These are phyloP conservation scores for Allomyces macrogynus DNA, from an alignment of 192 early-diverging fungal species.

Conservation along the genomic window DNA sequence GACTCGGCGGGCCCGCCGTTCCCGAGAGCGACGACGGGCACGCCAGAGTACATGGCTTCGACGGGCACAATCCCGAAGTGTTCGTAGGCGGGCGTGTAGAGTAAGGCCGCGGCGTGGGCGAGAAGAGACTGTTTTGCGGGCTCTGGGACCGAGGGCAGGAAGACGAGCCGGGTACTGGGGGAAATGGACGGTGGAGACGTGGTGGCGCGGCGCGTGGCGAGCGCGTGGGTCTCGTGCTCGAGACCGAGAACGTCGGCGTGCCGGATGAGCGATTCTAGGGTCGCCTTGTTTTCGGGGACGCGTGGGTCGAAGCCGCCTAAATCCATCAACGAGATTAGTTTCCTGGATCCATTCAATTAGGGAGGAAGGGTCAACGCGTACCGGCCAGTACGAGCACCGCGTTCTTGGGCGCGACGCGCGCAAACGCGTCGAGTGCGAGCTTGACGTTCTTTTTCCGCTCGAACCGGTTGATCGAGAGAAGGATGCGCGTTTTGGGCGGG, in stretches of 20 bases:
- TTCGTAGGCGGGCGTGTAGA: constrained; percentile 85
- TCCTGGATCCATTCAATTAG: not conserved
- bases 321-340: not conserved
- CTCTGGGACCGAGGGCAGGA: constrained; percentile 73
- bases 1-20: constrained; percentile 74
- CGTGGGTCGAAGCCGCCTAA: constrained; percentile 68
- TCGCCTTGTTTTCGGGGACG: constrained; percentile 69
- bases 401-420: constrained; percentile 14
- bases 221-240: not conserved
- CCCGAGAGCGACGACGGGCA: constrained; percentile 75
- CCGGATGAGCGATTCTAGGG: constrained; percentile 46
- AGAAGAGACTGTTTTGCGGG: constrained; percentile 56
- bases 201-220: not conserved
- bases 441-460: constrained; percentile 81
- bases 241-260: constrained; percentile 24
- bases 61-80: constrained; percentile 96
- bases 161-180: constrained; percentile 36
- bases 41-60: constrained; percentile 74
- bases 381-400: constrained; percentile 53
- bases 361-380: constrained; percentile 4
- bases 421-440: constrained; percentile 59
- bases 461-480: constrained; percentile 89
- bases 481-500: not conserved
- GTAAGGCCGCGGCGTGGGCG: constrained; percentile 28
- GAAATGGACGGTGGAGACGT: not conserved